phyloP scores from a whole-genome alignment of 208 protist genomes.

The Herpetomonas samuelpessoai region DNA sequence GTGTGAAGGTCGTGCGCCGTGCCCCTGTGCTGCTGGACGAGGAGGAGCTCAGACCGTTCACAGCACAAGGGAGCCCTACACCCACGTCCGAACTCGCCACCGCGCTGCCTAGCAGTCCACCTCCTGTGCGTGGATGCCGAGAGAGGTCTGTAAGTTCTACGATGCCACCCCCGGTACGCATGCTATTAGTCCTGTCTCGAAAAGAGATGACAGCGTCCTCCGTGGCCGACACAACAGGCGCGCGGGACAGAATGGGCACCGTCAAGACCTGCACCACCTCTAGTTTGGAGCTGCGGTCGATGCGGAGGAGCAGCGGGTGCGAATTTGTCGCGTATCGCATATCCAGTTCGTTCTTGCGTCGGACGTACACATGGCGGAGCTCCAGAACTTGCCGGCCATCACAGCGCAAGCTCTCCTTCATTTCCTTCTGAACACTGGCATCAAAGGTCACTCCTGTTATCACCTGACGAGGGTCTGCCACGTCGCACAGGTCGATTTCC shows the following conservation, averaged over 20 bases:
- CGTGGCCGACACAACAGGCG: not conserved
- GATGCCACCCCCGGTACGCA: not conserved
- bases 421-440: constrained; percentile 53
- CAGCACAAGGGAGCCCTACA: not conserved
- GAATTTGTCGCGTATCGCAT: constrained; percentile 69
- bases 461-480: constrained; percentile 41
- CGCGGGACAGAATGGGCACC: constrained; percentile 14
- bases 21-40: constrained; percentile 45
- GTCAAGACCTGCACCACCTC: constrained; percentile 76
- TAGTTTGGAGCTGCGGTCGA: constrained; percentile 59
- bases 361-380: constrained; percentile 61
- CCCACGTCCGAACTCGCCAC: too few relatives aligned
- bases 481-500: constrained; percentile 77
- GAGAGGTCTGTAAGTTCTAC: not conserved
- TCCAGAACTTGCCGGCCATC: constrained; percentile 77
- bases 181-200: not conserved
- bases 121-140: too few relatives aligned
- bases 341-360: constrained; percentile 70
- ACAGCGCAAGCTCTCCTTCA: constrained; percentile 58
- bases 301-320: constrained; percentile 68
- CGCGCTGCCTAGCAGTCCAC: not conserved
- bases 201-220: not conserved
- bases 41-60: constrained; percentile 16
- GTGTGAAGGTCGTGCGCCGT: constrained; percentile 51
- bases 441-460: constrained; percentile 85